Conservation (phyloP, 176 grass and related monocot genomes). For the Hyparrhenia diplandra region DNA sequence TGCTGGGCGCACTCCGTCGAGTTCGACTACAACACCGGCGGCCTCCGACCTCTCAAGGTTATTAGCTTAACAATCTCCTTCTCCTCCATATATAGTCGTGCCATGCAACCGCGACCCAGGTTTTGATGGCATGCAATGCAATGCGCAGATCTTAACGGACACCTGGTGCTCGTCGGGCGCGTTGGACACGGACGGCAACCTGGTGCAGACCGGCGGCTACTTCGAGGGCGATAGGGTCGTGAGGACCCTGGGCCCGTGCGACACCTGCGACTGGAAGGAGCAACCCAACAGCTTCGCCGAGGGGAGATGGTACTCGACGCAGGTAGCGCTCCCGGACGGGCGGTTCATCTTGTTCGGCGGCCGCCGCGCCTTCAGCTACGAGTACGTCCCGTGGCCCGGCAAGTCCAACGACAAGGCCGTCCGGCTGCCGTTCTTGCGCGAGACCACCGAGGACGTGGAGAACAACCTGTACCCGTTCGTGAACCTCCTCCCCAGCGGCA, state of each 20-base stretch:
- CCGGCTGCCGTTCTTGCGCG: conserved; percentile 37
- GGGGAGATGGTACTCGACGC: conserved; percentile 68
- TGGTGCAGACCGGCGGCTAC: conserved; percentile 60
- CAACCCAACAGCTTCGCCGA: conserved; percentile 38
- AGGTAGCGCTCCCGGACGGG: conserved; percentile 52
- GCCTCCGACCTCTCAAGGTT: conserved; percentile 51
- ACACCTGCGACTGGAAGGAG: conserved; percentile 48
- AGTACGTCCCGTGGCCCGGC: conserved; percentile 48
- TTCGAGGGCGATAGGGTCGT: conserved; percentile 41
- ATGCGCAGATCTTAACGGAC: conserved; percentile 36
- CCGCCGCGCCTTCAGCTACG: conserved; percentile 71
- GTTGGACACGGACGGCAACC: conserved; percentile 43
- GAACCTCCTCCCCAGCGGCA: conserved; percentile 79
- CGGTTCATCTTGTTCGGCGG: conserved; percentile 68
- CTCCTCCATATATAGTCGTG: background rate
- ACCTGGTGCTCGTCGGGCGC: conserved; percentile 64
- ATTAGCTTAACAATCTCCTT: too few species aligned
- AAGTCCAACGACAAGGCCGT: conserved; percentile 31
- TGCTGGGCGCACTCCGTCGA: conserved; percentile 62
- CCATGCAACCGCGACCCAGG: background rate
- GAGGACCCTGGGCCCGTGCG: conserved; percentile 23
- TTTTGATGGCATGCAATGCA: background rate
- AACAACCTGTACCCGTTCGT: conserved; percentile 99
- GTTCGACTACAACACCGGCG: conserved; percentile 44
- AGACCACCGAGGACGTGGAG: conserved; percentile 75